These are phyloP conservation scores for Cutaneotrichosporon sp. DNA, from an alignment of 1,284 basidiomycete genomes.

Conservation along the genomic window DNA sequence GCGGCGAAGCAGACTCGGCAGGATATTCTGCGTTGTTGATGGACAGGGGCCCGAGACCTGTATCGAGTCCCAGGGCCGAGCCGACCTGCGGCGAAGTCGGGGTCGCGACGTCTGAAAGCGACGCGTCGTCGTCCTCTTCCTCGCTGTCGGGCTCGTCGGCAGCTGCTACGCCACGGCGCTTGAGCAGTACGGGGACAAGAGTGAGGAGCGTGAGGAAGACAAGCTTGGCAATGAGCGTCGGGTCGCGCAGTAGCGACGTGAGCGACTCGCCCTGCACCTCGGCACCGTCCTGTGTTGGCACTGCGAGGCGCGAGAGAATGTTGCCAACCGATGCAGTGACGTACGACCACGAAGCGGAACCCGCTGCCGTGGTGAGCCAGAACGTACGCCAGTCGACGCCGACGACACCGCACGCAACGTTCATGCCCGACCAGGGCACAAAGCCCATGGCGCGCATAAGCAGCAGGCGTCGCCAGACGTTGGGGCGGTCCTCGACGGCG, in stretches of 20 bases:
- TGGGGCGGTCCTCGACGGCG: conserved; percentile 26
- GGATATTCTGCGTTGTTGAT: conserved; percentile 9
- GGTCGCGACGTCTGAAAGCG: conserved; percentile 8
- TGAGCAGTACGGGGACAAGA: conserved; percentile 47
- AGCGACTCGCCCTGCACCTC: conserved; percentile 37
- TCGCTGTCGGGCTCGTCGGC: conserved; percentile 1
- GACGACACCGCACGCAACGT: conserved; percentile 85
- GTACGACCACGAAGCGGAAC: conserved; percentile 69
- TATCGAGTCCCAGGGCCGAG: conserved; percentile 12
- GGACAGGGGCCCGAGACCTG: not conserved
- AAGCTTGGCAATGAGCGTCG: conserved; percentile 47
- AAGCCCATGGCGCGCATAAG: conserved; percentile 80
- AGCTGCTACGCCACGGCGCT: conserved; percentile 21
- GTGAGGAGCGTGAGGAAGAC: conserved; percentile 45
- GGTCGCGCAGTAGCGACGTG: conserved; percentile 46
- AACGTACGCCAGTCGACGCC: conserved; percentile 74
- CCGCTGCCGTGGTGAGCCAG: conserved; percentile 74
- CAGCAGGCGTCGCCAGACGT: conserved; percentile 75
- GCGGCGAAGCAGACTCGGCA: conserved; percentile 27
- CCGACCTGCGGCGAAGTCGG: conserved; percentile 9
- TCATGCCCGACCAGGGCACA: conserved; percentile 90
- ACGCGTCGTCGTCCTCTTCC: conserved; percentile 8
- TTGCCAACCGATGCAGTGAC: conserved; percentile 47
- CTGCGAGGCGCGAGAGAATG: conserved; percentile 42
- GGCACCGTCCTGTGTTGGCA: conserved; percentile 22